Evolutionary conservation across 805 yeast genomes (phyloP).

Genomic region (Saccharomycopsis sp.): DNA sequence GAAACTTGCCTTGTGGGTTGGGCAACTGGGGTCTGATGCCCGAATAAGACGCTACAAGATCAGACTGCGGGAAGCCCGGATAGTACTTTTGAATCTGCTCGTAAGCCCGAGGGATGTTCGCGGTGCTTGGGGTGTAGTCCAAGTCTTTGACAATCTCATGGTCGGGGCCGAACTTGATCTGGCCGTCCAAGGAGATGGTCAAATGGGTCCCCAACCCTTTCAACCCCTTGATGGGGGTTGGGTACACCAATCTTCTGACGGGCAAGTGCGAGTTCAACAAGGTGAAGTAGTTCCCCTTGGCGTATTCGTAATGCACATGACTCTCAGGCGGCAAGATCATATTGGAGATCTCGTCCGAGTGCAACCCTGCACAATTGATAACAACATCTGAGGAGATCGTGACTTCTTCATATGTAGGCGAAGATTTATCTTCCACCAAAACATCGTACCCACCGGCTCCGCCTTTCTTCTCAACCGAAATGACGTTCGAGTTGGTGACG

Average conservation of each 20-base stretch:
- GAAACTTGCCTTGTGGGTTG: constrained; percentile 41
- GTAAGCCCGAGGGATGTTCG: constrained; percentile 46
- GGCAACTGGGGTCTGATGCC: constrained; percentile 79
- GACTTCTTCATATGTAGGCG: constrained; percentile 20
- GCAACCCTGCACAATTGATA: constrained; percentile 72
- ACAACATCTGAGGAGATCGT: constrained; percentile 46
- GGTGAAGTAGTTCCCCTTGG: constrained; percentile 77
- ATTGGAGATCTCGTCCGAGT: constrained; percentile 66
- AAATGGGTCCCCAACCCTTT: constrained; percentile 84
- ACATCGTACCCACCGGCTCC: constrained; percentile 15
- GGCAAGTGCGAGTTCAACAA: constrained; percentile 37
- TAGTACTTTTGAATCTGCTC: constrained; percentile 53
- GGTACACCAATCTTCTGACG: constrained; percentile 59
- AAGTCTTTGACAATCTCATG: constrained; percentile 58
- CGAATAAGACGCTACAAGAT: constrained; percentile 57
- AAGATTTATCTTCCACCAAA: constrained; percentile 7
- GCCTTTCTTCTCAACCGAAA: constrained; percentile 23
- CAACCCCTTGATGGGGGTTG: constrained; percentile 63
- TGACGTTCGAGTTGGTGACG: constrained; percentile 53
- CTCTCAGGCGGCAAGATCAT: constrained; percentile 55
- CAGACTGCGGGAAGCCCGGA: constrained; percentile 44
- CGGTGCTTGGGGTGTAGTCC: constrained; percentile 40
- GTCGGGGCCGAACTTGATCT: constrained; percentile 81
- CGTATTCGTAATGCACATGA: constrained; percentile 53
- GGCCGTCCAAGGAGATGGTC: constrained; percentile 75